Evolutionary conservation across 2,329 filamentous ascomycete genomes (phyloP), one percentile per base, ranked within the genome.

Genomic region (Neonectria coccinea): DNA sequence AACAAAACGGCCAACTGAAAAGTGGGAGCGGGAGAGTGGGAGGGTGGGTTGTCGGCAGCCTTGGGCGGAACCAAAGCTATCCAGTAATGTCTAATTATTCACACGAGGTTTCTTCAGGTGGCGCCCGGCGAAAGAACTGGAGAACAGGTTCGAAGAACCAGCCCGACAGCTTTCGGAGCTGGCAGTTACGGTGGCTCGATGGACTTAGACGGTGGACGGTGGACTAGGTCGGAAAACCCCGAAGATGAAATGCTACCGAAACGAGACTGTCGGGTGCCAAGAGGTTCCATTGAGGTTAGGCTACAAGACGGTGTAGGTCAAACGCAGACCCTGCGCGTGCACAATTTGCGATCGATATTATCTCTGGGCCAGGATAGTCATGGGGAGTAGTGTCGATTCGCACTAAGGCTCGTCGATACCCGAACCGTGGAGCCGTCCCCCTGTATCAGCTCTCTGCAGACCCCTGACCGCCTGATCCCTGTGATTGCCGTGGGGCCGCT

Each of bases 271-370:
- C 44, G 36, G 22, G 25, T 29, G 59, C 59, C 59, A 62, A 56
- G 59, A 51, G 2, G 53, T 62, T 56, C 53, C 45, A 47, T 50
- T 62, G 52, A 52, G 56, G 53, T 62, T 62, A 51, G n/a, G 16
- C 39, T 9, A 39, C 14, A 39, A 14, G 31, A 33, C 31, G 31
- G 31, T 14, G 33, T 14, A 36, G 12, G 33, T 16, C 14, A 5
- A 2, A 36, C 33, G 12, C 12, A 36, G 11, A 14, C 5, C 12
- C 12, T 36, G 33, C 14, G 14, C 36, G 5, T 20, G n/a, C 8
- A 20, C n/a, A 42, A 42, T 42, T 20, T 42, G 8, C 16, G n/a
- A 42, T 20, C 7, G 39, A 42, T 39, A 11, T 6, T 14, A n/a
- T 29, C 29, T 9, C 36, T n/a, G 16, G 36, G 12, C 14, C 39